Percentiles rank a stretch among this genome's conserved stretches.
phyloP scores from a whole-genome alignment of 352 stramenopile genomes.

The Phytophthora niederhauseri region DNA sequence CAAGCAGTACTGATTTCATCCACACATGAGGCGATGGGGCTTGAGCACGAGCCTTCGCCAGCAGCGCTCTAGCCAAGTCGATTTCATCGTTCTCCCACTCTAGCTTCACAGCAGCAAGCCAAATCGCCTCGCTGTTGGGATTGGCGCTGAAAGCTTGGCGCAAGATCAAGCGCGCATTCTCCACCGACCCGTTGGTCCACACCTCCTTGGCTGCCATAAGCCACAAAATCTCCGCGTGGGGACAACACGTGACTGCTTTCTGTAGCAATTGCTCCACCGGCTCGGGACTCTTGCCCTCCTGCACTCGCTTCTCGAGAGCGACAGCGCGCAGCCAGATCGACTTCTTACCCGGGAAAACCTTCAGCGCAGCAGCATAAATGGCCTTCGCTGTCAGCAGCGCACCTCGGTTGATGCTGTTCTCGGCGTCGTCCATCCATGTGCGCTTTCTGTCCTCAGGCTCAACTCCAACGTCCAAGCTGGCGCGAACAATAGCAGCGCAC shows the following conservation, averaged over 20 bases:
- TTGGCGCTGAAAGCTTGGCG: constrained; percentile 97
- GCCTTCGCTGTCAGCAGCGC: constrained; percentile 93
- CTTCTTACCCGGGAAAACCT: constrained; percentile 92
- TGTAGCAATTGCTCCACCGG: constrained; percentile 89
- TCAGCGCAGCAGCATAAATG: constrained; percentile 94
- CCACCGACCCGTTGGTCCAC: constrained; percentile 94
- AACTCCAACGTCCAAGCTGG: constrained; percentile 95
- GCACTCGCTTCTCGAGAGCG: constrained; percentile 96
- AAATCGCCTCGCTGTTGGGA: constrained; percentile 95
- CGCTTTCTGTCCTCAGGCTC: constrained; percentile 96
- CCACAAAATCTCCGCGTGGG: constrained; percentile 97
- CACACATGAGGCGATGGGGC: constrained; percentile 94
- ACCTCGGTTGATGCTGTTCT: constrained; percentile 86
- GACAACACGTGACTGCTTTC: constrained; percentile 94
- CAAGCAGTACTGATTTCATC: constrained; percentile 98
- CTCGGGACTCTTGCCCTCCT: constrained; percentile 77
- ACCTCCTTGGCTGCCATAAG: constrained; percentile 98
- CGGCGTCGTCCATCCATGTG: constrained; percentile 98
- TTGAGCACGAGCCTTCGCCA: constrained; percentile 79
- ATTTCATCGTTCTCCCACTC: constrained; percentile 99
- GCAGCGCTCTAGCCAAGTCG: constrained; percentile 88
- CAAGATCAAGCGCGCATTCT: constrained; percentile 94
- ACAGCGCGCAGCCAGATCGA: constrained; percentile 96
- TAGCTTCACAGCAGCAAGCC: constrained; percentile 98
- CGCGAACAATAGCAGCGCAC: constrained; percentile 94